A percentile compares a stretch with the other conserved stretches of the same genome.
Evolutionary conservation across 768 basidiomycete species (phyloP).

Genomic region (Termitomyces sp.): DNA sequence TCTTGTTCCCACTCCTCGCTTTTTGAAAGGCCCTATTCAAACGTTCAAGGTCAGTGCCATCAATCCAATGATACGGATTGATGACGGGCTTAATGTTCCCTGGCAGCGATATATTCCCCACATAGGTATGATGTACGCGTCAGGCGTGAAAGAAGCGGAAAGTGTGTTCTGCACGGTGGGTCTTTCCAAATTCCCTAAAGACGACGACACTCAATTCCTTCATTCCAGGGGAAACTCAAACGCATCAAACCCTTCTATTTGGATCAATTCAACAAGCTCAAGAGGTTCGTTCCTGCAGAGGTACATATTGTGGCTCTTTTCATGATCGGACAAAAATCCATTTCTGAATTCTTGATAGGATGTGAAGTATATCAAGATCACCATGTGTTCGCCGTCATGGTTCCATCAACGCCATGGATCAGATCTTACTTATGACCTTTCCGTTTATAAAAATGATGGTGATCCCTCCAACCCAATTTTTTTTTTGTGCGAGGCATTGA

Average conservation of each 20-base stretch:
- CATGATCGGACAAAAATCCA: background rate
- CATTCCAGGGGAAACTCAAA: slow-evolving; percentile 54
- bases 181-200: background rate
- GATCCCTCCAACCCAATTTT: background rate
- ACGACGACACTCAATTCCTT: slow-evolving; percentile 18
- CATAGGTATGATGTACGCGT: slow-evolving; percentile 35
- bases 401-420: slow-evolving; percentile 66
- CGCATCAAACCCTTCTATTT: slow-evolving; percentile 59
- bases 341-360: slow-evolving; percentile 30
- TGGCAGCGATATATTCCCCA: slow-evolving; percentile 44
- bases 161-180: slow-evolving; percentile 42
- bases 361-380: slow-evolving; percentile 65
- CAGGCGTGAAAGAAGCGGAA: slow-evolving; percentile 33
- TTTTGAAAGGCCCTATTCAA: slow-evolving; percentile 34
- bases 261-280: slow-evolving; percentile 60
- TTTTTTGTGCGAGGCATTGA: background rate
- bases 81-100: background rate
- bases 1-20: slow-evolving; percentile 3
- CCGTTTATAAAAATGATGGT: slow-evolving; percentile 62
- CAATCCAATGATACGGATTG: background rate
- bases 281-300: slow-evolving; percentile 51
- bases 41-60: slow-evolving; percentile 44
- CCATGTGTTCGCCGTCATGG: slow-evolving; percentile 69
- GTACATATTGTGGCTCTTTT: slow-evolving; percentile 25
- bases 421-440: slow-evolving; percentile 50